phyloP scores from a whole-genome alignment of 768 basidiomycete species.

The Tylopilus rubrobrunneus region DNA sequence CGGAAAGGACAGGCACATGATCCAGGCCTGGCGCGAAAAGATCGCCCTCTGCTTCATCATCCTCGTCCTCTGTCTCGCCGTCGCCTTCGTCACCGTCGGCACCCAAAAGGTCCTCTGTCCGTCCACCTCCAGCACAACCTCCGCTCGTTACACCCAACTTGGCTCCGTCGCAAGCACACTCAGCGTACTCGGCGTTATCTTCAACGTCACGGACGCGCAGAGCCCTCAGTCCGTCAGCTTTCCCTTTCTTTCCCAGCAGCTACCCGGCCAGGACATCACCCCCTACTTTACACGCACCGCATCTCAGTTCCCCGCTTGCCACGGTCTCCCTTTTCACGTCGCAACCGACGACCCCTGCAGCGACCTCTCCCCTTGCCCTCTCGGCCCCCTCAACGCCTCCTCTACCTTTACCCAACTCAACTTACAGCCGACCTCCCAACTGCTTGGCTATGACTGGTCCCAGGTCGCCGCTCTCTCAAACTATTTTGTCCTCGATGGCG shows the following conservation, averaged over 20 bases:
- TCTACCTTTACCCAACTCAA: constrained; percentile 58
- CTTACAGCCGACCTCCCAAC: constrained; percentile 59
- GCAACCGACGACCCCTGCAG: constrained; percentile 77
- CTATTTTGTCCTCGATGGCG: constrained; percentile 89
- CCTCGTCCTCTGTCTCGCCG: constrained; percentile 63
- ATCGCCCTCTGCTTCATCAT: constrained; percentile 90
- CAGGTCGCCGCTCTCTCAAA: constrained; percentile 70
- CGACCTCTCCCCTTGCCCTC: constrained; percentile 55
- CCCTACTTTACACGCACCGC: constrained; percentile 70
- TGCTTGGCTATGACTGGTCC: constrained; percentile 89
- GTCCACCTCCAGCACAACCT: constrained; percentile 39
- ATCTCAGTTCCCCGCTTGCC: constrained; percentile 63
- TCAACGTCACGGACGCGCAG: constrained; percentile 60
- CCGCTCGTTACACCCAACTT: constrained; percentile 46
- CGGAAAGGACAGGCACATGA: constrained; percentile 68
- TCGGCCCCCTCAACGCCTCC: constrained; percentile 53
- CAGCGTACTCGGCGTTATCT: constrained; percentile 71
- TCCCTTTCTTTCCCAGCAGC: constrained; percentile 45
- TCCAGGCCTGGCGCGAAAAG: constrained; percentile 98
- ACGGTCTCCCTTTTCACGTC: constrained; percentile 54
- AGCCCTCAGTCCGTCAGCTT: constrained; percentile 54
- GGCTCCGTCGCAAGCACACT: constrained; percentile 61
- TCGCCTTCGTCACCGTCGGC: constrained; percentile 94
- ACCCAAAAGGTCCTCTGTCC: constrained; percentile 93
- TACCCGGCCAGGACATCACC: constrained; percentile 89